These are phyloP conservation scores for Teratosphaeria pseudoeucalypti DNA, from an alignment of 2,329 filamentous ascomycete genomes.

Conservation along the genomic window DNA sequence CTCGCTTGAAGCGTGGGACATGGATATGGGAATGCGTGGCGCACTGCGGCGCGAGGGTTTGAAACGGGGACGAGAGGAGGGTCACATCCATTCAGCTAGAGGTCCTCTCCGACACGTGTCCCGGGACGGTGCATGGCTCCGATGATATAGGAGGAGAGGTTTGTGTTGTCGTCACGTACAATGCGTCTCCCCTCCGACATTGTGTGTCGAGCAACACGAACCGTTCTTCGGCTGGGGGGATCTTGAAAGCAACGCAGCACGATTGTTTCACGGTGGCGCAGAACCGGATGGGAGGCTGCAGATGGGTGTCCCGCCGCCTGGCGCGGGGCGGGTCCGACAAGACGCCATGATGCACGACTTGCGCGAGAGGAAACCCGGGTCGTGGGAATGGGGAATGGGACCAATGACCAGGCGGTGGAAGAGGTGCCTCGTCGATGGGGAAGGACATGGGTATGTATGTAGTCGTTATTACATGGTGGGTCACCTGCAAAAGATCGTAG, in stretches of 20 bases:
- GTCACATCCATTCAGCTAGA: background rate
- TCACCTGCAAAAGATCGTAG: background rate
- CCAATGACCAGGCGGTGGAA: background rate
- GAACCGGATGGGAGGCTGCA: slow-evolving; percentile 5
- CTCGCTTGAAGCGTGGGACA: background rate
- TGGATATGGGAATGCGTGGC: background rate
- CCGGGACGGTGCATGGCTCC: background rate
- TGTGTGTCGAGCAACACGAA: background rate
- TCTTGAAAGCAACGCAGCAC: slow-evolving; percentile 3
- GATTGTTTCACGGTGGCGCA: slow-evolving; percentile 8
- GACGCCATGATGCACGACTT: background rate
- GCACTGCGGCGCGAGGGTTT: background rate
- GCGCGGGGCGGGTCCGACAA: slow-evolving; percentile 1
- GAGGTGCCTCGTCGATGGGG: no score
- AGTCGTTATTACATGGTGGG: background rate
- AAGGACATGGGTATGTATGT: background rate
- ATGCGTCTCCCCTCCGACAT: background rate
- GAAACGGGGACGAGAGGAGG: background rate
- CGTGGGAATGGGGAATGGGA: background rate
- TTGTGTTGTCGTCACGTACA: background rate
- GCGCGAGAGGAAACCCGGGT: background rate
- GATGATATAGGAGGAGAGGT: background rate
- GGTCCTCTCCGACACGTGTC: background rate
- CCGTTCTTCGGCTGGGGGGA: background rate
- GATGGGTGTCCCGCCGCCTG: background rate